These are phyloP conservation scores for Ascochyta pisi DNA, from an alignment of 2,329 filamentous ascomycete genomes.

Conservation along the genomic window DNA sequence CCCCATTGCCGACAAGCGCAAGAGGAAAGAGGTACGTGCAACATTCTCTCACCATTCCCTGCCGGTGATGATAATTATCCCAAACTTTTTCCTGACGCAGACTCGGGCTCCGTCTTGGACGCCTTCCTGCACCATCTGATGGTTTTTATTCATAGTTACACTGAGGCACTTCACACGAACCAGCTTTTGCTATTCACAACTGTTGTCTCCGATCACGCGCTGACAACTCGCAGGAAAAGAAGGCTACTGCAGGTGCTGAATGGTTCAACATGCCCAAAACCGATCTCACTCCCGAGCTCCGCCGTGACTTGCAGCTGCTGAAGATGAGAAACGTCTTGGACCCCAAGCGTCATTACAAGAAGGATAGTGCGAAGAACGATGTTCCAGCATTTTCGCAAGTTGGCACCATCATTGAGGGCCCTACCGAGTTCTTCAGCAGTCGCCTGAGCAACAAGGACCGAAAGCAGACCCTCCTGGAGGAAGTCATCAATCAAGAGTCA, in stretches of 20 bases:
- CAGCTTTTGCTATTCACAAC: conserved; percentile 16
- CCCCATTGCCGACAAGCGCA: conserved; percentile 56
- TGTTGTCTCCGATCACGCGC: conserved; percentile 15
- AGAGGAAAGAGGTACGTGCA: conserved; percentile 60
- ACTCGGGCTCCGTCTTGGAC: conserved; percentile 80
- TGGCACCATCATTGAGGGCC: conserved; percentile 85
- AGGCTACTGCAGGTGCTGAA: conserved; percentile 74
- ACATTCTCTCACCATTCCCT: conserved; percentile 32
- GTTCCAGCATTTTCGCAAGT: conserved; percentile 86
- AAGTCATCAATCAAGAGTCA: conserved; percentile 74
- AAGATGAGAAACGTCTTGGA: conserved; percentile 90
- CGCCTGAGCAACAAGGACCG: conserved; percentile 86
- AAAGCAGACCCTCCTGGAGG: conserved; percentile 85
- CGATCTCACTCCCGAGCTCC: conserved; percentile 81
- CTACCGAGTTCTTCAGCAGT: conserved; percentile 83
- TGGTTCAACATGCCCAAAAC: conserved; percentile 93
- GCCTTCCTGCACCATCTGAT: conserved; percentile 75
- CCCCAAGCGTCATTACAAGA: conserved; percentile 89
- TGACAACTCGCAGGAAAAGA: conserved; percentile 58
- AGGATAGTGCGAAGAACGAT: conserved; percentile 73
- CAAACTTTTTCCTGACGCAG: conserved; percentile 73
- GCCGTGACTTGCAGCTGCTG: conserved; percentile 86
- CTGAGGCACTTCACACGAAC: conserved; percentile 58
- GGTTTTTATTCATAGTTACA: conserved; percentile 76
- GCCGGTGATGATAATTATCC: conserved; percentile 79